Conservation (phyloP, 1,284 basidiomycete species). For the Naganishia sp. region DNA sequence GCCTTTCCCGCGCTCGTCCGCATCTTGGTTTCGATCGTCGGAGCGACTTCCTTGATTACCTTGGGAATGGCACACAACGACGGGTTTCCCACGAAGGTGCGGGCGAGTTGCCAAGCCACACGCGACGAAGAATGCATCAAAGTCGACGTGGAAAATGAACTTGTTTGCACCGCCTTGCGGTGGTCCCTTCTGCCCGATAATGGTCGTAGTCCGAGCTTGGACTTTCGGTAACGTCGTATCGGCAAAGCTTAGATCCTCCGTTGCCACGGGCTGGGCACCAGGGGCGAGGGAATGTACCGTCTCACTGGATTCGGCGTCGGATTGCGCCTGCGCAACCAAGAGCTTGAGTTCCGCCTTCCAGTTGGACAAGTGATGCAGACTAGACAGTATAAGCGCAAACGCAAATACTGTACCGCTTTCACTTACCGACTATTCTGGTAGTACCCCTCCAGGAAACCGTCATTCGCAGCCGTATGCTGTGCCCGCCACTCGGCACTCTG, state of each 20-base stretch:
- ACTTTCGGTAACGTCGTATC: constrained; percentile 34
- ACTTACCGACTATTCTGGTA: constrained; percentile 77
- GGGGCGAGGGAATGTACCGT: constrained; percentile 30
- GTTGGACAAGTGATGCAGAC: constrained; percentile 81
- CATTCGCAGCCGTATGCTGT: constrained; percentile 78
- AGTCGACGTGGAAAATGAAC: constrained; percentile 91
- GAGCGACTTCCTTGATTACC: constrained; percentile 65
- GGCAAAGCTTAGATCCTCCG: constrained; percentile 29
- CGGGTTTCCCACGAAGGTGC: constrained; percentile 77
- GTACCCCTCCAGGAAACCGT: constrained; percentile 83
- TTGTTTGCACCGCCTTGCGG: constrained; percentile 53
- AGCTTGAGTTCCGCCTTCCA: constrained; percentile 89
- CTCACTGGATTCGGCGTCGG: constrained; percentile 60
- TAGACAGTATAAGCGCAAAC: constrained; percentile 22
- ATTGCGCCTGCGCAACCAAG: constrained; percentile 77
- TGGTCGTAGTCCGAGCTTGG: constrained; percentile 32
- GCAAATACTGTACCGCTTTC: constrained; percentile 24
- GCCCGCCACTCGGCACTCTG: constrained; percentile 78
- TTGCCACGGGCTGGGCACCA: constrained; percentile 8
- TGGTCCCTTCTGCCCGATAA: constrained; percentile 10
- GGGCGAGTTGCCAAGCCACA: constrained; percentile 78
- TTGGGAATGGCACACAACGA: constrained; percentile 93
- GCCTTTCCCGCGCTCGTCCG: constrained; percentile 10
- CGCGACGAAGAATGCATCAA: constrained; percentile 95
- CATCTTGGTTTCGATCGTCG: constrained; percentile 20